These are phyloP conservation scores for Gossypium longicalyx DNA, from an alignment of 345 rosid genomes.

Conservation along the genomic window DNA sequence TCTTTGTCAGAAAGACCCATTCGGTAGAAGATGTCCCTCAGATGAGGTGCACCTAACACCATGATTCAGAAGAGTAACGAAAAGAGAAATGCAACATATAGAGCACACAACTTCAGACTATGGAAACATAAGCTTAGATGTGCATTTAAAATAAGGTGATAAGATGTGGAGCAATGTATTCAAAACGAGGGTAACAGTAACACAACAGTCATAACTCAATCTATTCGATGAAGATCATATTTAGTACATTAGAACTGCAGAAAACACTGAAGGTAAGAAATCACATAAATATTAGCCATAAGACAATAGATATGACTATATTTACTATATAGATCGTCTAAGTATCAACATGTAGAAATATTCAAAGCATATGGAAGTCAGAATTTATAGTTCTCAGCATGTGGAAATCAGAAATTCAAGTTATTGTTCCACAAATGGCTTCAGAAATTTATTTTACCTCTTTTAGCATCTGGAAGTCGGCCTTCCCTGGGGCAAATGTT, in stretches of 20 bases:
- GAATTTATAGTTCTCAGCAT: background rate
- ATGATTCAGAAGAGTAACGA: background rate
- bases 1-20: conserved; percentile 92
- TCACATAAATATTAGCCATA: background rate
- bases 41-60: conserved; percentile 60
- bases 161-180: background rate
- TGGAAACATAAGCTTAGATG: background rate
- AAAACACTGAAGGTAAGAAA: background rate
- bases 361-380: background rate
- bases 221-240: background rate
- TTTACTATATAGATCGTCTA: background rate
- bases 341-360: background rate
- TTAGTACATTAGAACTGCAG: conserved; percentile 6
- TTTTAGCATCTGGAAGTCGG: conserved; percentile 84
- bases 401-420: background rate
- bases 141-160: background rate
- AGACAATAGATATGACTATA: background rate
- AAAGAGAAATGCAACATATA: background rate
- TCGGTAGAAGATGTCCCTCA: conserved; percentile 76
- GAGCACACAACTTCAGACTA: background rate
- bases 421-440: conserved; percentile 5
- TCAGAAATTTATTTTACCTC: conserved; percentile 38
- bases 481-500: conserved; percentile 68
- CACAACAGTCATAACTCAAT: background rate
- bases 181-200: background rate